These are phyloP conservation scores for Zoysia japonica DNA, from an alignment of 176 grass and related monocot species.

Conservation along the genomic window DNA sequence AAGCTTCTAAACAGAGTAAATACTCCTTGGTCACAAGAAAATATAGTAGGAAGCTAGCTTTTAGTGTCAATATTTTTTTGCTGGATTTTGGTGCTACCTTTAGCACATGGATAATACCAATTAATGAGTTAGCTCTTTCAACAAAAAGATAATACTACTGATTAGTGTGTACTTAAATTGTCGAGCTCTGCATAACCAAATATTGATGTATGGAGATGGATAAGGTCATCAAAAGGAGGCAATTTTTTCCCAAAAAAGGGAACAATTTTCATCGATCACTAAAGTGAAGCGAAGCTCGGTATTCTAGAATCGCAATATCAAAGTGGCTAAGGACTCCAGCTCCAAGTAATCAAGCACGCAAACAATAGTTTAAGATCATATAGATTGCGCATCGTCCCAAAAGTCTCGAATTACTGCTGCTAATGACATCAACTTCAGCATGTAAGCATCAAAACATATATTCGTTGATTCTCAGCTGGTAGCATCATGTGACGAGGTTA, in stretches of 20 bases:
- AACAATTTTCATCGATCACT: not conserved
- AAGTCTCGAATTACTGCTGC: constrained; percentile 44
- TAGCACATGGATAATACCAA: too few species aligned
- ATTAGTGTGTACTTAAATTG: not conserved
- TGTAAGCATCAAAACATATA: constrained; percentile 31
- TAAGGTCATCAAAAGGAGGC: constrained; percentile 19
- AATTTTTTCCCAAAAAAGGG: constrained; percentile 27
- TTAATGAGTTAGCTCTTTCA: too few species aligned
- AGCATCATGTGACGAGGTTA: constrained; percentile 45
- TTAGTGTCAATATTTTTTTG: too few species aligned
- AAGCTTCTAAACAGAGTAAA: too few species aligned
- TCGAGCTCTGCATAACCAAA: too few species aligned
- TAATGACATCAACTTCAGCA: constrained; percentile 32
- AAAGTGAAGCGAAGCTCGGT: not conserved
- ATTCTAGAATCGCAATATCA: constrained; percentile 1
- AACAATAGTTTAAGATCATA: not conserved
- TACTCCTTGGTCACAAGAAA: too few species aligned
- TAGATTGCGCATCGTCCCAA: not conserved
- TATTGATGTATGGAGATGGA: not conserved
- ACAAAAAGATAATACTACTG: not conserved
- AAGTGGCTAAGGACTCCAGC: constrained; percentile 34
- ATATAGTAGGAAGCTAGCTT: too few species aligned
- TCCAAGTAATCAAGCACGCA: not conserved
- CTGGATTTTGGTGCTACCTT: too few species aligned
- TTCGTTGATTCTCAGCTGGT: not conserved